Percentiles rank a stretch among this genome's conserved stretches.
phyloP scores from a whole-genome alignment of 129 eudicot species.

The Apium graveolens region DNA sequence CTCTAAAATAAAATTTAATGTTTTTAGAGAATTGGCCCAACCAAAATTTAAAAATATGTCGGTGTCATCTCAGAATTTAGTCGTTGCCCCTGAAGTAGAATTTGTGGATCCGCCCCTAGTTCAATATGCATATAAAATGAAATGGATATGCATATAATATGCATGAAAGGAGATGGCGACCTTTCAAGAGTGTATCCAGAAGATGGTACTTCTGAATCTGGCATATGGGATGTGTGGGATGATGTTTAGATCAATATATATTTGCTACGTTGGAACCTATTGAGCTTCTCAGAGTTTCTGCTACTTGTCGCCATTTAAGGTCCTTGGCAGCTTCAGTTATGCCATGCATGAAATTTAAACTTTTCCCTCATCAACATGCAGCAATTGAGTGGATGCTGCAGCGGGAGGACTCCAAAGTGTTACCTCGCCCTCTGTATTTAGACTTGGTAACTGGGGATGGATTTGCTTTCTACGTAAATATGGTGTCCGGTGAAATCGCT shows the following conservation, averaged over 20 bases:
- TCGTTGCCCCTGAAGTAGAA: too few species aligned
- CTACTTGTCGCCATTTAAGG: constrained; percentile 79
- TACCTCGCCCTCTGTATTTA: constrained; percentile 61
- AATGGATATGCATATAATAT: too few species aligned
- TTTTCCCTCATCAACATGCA: constrained; percentile 87
- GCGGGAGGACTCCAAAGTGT: constrained; percentile 55
- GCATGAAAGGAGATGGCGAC: constrained; percentile 27
- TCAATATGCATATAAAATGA: too few species aligned
- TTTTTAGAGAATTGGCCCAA: too few species aligned
- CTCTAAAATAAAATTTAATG: too few species aligned
- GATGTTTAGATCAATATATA: constrained; percentile 59
- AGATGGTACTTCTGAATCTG: constrained; percentile 30
- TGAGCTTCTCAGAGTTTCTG: constrained; percentile 67
- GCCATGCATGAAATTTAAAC: constrained; percentile 90
- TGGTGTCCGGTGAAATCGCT: constrained; percentile 62
- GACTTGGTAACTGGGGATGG: constrained; percentile 60
- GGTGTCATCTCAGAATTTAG: too few species aligned
- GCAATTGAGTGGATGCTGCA: constrained; percentile 97
- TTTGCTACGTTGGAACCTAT: constrained; percentile 42
- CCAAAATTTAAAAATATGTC: too few species aligned
- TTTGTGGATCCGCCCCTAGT: too few species aligned
- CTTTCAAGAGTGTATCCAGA: constrained; percentile 46
- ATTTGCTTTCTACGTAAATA: constrained; percentile 52
- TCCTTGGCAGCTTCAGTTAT: constrained; percentile 60
- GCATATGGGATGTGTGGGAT: constrained; percentile 59